phyloP scores from a whole-genome alignment of 2,329 filamentous ascomycete genomes.

The Xylaria sp. region DNA sequence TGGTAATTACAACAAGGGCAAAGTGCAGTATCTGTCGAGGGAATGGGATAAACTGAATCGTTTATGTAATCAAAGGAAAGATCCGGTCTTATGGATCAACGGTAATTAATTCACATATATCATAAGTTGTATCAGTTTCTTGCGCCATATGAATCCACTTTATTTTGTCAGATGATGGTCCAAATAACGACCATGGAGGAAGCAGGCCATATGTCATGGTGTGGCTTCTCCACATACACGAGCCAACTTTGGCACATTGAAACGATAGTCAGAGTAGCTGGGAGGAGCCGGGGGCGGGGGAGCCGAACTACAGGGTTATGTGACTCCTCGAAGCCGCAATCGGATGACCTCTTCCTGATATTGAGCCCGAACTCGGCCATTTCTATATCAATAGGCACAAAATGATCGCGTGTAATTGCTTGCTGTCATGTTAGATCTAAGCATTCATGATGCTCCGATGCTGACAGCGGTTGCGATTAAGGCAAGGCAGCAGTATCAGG shows the following conservation, averaged over 20 bases:
- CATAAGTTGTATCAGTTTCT: background rate
- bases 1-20: background rate
- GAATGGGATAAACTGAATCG: background rate
- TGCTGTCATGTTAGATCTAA: background rate
- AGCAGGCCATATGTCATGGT: background rate
- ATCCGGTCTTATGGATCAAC: background rate
- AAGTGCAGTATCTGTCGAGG: background rate
- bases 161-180: background rate
- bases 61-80: background rate
- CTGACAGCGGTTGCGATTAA: background rate
- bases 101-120: constrained; percentile 22
- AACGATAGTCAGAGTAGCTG: constrained; percentile 11
- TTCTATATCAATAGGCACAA: background rate
- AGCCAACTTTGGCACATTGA: background rate
- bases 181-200: background rate
- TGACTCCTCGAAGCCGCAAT: background rate
- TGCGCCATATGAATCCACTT: background rate
- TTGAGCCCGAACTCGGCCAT: constrained; percentile 10
- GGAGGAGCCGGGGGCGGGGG: background rate
- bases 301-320: background rate
- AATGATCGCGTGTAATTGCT: background rate
- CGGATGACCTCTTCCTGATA: constrained; percentile 5
- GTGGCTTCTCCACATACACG: background rate
- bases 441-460: background rate
- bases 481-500: constrained; percentile 5